A percentile compares a stretch with the other conserved stretches of the same genome.
Evolutionary conservation across 768 basidiomycete genomes (phyloP).

Genomic region (Phaeotremella skinneri): DNA sequence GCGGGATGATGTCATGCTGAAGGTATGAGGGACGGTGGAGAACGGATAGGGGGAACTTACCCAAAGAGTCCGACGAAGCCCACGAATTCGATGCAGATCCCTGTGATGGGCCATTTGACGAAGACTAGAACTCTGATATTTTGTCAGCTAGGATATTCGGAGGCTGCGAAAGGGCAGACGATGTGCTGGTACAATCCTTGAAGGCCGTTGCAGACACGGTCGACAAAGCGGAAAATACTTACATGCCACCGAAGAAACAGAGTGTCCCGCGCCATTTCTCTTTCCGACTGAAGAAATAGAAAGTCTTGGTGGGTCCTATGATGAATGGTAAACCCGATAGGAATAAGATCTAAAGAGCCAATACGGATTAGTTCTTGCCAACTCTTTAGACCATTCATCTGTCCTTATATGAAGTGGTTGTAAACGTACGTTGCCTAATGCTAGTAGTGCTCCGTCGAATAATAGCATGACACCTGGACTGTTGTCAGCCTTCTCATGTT

Average conservation of each 20-base stretch:
- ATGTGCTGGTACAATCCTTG: background rate
- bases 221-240: slow-evolving; percentile 14
- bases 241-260: slow-evolving; percentile 51
- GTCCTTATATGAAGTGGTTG: background rate
- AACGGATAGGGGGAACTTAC: slow-evolving; percentile 56
- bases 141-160: background rate
- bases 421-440: slow-evolving; percentile 87
- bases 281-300: slow-evolving; percentile 94
- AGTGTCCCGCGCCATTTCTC: slow-evolving; percentile 80
- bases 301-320: slow-evolving; percentile 92
- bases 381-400: background rate
- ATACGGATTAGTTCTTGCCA: background rate
- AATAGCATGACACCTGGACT: slow-evolving; percentile 70
- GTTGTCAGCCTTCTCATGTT: background rate
- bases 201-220: background rate
- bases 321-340: slow-evolving; percentile 90
- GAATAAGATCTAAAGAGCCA: slow-evolving; percentile 72
- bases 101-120: slow-evolving; percentile 89
- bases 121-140: slow-evolving; percentile 76
- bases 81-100: slow-evolving; percentile 89
- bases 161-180: background rate
- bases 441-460: slow-evolving; percentile 92
- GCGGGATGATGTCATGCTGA: slow-evolving; percentile 6
- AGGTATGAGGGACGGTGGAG: background rate
- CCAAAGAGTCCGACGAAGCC: slow-evolving; percentile 98